phyloP scores from a whole-genome alignment of 164 flowering plant species.

The Nelumbo lutea region DNA sequence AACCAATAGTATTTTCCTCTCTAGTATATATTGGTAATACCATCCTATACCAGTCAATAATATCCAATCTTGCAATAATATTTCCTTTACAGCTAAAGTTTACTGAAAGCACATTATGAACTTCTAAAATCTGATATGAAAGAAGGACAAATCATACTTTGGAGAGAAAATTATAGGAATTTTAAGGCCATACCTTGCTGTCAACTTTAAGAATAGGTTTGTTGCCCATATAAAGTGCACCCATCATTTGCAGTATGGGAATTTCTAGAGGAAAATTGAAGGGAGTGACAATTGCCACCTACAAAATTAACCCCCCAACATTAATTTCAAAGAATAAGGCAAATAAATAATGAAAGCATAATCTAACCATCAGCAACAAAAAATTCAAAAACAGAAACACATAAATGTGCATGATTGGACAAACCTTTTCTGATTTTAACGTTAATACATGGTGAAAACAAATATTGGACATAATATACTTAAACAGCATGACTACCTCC shows the following conservation, averaged over 20 bases:
- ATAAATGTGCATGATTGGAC: too few species aligned
- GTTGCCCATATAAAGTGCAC: slow-evolving; percentile 99
- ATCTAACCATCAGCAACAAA: neutral
- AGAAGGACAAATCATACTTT: neutral
- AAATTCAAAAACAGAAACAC: too few species aligned
- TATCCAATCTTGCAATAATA: neutral
- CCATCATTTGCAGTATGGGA: slow-evolving; percentile 95
- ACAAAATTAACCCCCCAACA: slow-evolving; percentile 13
- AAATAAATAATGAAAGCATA: neutral
- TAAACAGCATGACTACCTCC: too few species aligned
- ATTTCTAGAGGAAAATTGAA: slow-evolving; percentile 97
- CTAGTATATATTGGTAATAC: too few species aligned
- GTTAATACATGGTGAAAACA: too few species aligned
- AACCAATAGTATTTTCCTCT: too few species aligned
- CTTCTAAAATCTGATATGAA: too few species aligned
- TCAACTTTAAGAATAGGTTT: slow-evolving; percentile 93
- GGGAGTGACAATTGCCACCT: slow-evolving; percentile 92
- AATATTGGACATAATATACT: too few species aligned
- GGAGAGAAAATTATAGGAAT: too few species aligned
- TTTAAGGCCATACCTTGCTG: slow-evolving; percentile 63
- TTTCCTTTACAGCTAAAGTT: neutral
- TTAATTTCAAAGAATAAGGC: neutral
- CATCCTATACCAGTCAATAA: too few species aligned
- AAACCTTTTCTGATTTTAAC: too few species aligned
- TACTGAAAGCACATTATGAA: too few species aligned